phyloP scores from a whole-genome alignment of 345 rosid genomes.

The Moringa oleifera region DNA sequence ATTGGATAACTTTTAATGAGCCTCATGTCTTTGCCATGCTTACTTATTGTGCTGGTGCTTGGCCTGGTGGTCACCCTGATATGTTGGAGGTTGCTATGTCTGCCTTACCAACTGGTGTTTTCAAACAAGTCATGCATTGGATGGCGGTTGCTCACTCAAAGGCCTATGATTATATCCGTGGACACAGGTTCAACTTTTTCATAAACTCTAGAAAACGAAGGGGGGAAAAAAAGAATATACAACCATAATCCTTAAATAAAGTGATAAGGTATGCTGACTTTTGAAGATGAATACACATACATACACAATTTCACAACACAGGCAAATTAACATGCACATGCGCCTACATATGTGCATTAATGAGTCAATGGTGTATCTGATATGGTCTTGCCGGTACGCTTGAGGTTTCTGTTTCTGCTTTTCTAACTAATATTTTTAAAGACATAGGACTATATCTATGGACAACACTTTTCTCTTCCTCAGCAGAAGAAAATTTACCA shows the following conservation, averaged over 20 bases:
- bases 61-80: slow-evolving; percentile 98
- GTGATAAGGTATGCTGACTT: too few relatives aligned
- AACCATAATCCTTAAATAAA: too few relatives aligned
- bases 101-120: slow-evolving; percentile 85
- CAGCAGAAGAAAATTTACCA: too few relatives aligned
- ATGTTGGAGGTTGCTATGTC: slow-evolving; percentile 85
- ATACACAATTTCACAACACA: too few relatives aligned
- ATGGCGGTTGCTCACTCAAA: slow-evolving; percentile 76
- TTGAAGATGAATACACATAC: too few relatives aligned
- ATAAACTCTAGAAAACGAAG: slow-evolving; percentile 3
- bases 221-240: too few relatives aligned
- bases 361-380: too few relatives aligned
- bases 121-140: slow-evolving; percentile 78
- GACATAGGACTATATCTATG: too few relatives aligned
- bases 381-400: too few relatives aligned
- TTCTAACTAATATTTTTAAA: too few relatives aligned
- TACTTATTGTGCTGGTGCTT: slow-evolving; percentile 91
- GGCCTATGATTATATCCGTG: slow-evolving; percentile 82
- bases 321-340: background rate
- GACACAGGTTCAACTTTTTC: slow-evolving; percentile 36
- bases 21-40: slow-evolving; percentile 91
- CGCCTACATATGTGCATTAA: background rate
- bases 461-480: too few relatives aligned
- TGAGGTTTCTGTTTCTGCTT: too few relatives aligned
- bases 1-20: slow-evolving; percentile 92